These are phyloP conservation scores for Epichloe amarillans DNA, from an alignment of 2,329 filamentous ascomycete genomes.

Conservation along the genomic window DNA sequence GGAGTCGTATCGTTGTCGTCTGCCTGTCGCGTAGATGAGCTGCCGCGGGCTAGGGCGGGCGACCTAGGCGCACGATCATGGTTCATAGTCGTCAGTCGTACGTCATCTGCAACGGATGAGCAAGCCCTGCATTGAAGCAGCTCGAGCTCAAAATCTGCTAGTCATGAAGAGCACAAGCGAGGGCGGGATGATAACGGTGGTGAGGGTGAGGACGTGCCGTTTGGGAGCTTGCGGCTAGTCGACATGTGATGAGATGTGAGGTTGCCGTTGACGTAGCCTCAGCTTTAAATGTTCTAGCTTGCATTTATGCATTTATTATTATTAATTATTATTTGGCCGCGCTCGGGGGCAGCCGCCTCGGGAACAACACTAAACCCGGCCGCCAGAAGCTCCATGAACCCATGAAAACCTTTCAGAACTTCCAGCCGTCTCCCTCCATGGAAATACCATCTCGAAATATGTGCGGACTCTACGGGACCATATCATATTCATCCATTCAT, in stretches of 20 bases:
- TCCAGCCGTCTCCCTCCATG: no score
- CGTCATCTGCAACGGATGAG: conserved; percentile 20
- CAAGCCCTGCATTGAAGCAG: conserved; percentile 19
- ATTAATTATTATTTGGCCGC: background rate
- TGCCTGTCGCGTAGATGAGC: conserved; percentile 5
- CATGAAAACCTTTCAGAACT: no score
- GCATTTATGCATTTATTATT: no score
- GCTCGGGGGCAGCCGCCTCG: background rate
- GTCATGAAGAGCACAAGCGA: conserved; percentile 16
- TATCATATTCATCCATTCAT: no score
- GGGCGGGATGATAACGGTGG: background rate
- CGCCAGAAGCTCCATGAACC: no score
- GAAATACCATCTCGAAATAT: no score
- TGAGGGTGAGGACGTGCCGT: background rate
- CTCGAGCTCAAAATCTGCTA: conserved; percentile 6
- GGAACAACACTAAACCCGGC: no score
- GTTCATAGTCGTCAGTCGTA: conserved; percentile 31
- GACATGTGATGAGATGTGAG: background rate
- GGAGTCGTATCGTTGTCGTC: background rate
- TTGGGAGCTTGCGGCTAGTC: no score
- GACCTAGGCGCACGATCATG: conserved; percentile 33
- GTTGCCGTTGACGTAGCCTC: background rate
- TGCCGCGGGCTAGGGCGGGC: conserved; percentile 20
- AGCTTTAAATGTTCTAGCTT: no score
- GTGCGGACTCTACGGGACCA: no score